Conservation (phyloP, 176 grass and related monocot genomes). For the Aegilops sharonensis region DNA sequence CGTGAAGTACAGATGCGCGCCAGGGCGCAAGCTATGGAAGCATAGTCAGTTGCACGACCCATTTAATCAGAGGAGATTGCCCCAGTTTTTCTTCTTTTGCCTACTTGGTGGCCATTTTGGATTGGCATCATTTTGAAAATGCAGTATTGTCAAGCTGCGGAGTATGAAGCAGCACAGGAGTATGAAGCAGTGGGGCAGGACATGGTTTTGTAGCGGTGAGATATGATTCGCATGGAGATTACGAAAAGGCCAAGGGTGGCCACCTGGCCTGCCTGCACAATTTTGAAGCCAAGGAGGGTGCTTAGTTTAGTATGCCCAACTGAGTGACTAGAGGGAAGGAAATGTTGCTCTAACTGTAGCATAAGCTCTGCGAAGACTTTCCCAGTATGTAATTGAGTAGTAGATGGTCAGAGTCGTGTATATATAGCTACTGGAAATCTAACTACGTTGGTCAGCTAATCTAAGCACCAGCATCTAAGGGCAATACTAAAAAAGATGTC, state of each 20-base stretch:
- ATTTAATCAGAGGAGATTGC: not conserved
- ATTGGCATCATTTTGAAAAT: slow-evolving; percentile 12
- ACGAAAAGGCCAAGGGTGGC: not conserved
- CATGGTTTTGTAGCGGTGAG: not conserved
- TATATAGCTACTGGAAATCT: slow-evolving; percentile 15
- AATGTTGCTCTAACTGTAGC: slow-evolving; percentile 1
- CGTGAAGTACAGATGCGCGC: slow-evolving; percentile 52
- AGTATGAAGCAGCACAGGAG: not conserved
- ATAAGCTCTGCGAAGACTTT: too few species aligned
- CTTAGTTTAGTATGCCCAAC: not conserved
- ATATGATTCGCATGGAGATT: not conserved
- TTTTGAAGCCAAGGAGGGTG: not conserved
- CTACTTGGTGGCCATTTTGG: not conserved
- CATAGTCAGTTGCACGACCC: not conserved
- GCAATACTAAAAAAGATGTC: too few species aligned
- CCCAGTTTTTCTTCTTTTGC: not conserved
- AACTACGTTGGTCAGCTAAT: not conserved
- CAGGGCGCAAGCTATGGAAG: slow-evolving; percentile 27
- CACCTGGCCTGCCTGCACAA: not conserved
- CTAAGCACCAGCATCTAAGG: too few species aligned
- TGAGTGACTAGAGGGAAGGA: not conserved
- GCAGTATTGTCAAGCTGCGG: not conserved
- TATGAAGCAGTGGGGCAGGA: not conserved
- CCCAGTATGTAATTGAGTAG: not conserved
- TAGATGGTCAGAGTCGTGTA: not conserved